Base-by-base conservation (phyloP, 495 filamentous ascomycete genomes). In the Sordaria brevicollis region DNA sequence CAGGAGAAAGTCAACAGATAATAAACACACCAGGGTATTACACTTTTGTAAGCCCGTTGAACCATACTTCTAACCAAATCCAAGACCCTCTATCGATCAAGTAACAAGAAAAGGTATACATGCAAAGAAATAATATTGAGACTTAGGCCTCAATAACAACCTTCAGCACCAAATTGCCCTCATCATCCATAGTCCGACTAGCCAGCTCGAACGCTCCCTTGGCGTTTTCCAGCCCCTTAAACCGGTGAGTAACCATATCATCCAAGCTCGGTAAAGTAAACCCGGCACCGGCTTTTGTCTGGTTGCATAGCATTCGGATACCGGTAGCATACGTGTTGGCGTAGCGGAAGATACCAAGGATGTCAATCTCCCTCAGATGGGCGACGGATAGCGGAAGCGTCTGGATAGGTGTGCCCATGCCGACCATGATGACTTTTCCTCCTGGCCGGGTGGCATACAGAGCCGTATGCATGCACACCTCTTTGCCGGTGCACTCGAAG, bases 401-500 rank as follows among this genome's bases (percentile, higher is more conserved):
- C 81, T 95, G 92, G 49, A 96, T 86, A 0, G 94, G 93, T 5
- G 89, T 92, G n/a, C 94, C 94, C 93, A 97, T 97, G 4, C 94
- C 94, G 25, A 97, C 90, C 81, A 96, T 89, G 73, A 97, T 88
- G 39, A 97, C 84, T 71, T 90, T 89, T 10, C 93, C 92, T 11
- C 93, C 94, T 0, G 94, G 84, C 8, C 86, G 84, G 13, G 92
- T 89, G 8, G 91, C 91, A 73, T 94, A 96, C 54, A 97, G 92
- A 3, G 90, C 88, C 1, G 93, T 91, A 78, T 97, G 93, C 73
- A 95, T 88, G 76, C 93, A 96, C 3, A 89, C 83, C 38, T 93
- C 92, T 67, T 94, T 93, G 57, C 94, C 94, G 0, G 94, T 97
- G 78, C 94, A 97, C 75, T 97, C 94, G 74, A 96, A 96, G 7